Evolutionary conservation across 129 eudicot genomes (phyloP).

Genomic region (Tanacetum coccineum): DNA sequence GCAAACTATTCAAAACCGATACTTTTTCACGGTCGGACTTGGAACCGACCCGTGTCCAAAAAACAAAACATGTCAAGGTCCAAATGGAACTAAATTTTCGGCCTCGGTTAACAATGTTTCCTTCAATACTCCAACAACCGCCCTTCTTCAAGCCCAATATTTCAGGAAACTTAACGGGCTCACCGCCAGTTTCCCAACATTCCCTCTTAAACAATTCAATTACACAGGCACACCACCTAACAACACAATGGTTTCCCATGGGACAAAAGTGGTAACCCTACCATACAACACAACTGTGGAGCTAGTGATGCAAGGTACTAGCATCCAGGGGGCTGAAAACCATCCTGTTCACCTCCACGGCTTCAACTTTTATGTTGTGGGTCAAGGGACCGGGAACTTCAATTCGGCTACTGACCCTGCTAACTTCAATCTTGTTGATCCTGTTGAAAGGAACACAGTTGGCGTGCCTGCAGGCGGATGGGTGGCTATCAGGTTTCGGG

Average conservation of each 20-base stretch:
- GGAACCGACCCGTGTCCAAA: slow-evolving; percentile 31
- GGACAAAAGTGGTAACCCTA: slow-evolving; percentile 40
- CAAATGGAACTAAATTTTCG: slow-evolving; percentile 43
- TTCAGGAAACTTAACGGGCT: slow-evolving; percentile 29
- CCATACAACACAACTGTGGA: slow-evolving; percentile 46
- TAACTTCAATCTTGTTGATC: slow-evolving; percentile 44
- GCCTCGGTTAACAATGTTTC: slow-evolving; percentile 36
- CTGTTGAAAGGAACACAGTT: slow-evolving; percentile 44
- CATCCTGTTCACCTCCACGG: slow-evolving; percentile 43
- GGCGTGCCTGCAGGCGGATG: slow-evolving; percentile 49
- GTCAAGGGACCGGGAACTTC: slow-evolving; percentile 44
- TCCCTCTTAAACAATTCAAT: slow-evolving; percentile 35
- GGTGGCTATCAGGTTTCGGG: slow-evolving; percentile 40
- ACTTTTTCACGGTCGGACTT: slow-evolving; percentile 32
- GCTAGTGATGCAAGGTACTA: slow-evolving; percentile 45
- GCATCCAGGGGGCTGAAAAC: slow-evolving; percentile 32
- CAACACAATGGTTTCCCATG: slow-evolving; percentile 42
- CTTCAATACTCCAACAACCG: slow-evolving; percentile 31
- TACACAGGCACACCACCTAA: slow-evolving; percentile 47
- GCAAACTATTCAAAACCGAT: slow-evolving; percentile 14
- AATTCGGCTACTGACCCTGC: slow-evolving; percentile 38
- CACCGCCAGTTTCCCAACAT: slow-evolving; percentile 36
- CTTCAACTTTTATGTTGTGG: slow-evolving; percentile 44
- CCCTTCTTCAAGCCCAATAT: slow-evolving; percentile 48
- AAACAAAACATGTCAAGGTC: slow-evolving; percentile 46